These are phyloP conservation scores for Saccharum officinarum DNA, from an alignment of 176 grass and related monocot genomes.

Conservation along the genomic window DNA sequence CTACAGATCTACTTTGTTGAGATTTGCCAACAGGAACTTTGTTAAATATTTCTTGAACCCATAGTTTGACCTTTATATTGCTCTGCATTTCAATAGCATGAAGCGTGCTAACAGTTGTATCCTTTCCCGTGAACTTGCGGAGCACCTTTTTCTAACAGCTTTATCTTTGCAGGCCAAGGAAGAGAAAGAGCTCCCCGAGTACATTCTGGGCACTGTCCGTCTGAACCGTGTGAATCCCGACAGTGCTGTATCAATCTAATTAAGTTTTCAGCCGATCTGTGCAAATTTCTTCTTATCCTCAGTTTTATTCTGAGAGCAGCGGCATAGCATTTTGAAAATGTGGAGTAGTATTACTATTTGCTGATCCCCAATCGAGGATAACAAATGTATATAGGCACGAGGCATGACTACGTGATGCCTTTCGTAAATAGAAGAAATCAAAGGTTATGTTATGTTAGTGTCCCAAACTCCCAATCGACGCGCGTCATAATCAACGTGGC, in stretches of 20 bases:
- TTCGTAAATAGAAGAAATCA: neutral
- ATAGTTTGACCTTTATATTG: neutral
- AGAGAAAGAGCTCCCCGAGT: constrained; percentile 92
- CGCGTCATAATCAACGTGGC: neutral
- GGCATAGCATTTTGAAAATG: constrained; percentile 3
- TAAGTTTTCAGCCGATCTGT: neutral
- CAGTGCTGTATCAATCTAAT: constrained; percentile 52
- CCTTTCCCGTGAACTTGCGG: neutral
- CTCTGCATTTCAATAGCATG: neutral
- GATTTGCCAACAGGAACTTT: neutral
- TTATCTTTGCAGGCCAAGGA: constrained; percentile 75
- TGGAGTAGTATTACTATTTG: neutral
- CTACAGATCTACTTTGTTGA: neutral
- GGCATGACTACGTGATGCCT: neutral
- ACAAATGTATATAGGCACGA: neutral
- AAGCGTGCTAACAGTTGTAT: constrained; percentile 6
- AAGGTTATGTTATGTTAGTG: neutral
- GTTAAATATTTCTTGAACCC: neutral
- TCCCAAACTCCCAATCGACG: neutral
- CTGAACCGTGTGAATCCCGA: constrained; percentile 69
- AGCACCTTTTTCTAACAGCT: neutral
- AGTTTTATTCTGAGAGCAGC: neutral
- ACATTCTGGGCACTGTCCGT: constrained; percentile 87
- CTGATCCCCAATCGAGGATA: neutral
- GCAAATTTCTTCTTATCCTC: neutral